Base-by-base conservation (phyloP, 1,284 basidiomycete species). In the Puccinia coronata region DNA sequence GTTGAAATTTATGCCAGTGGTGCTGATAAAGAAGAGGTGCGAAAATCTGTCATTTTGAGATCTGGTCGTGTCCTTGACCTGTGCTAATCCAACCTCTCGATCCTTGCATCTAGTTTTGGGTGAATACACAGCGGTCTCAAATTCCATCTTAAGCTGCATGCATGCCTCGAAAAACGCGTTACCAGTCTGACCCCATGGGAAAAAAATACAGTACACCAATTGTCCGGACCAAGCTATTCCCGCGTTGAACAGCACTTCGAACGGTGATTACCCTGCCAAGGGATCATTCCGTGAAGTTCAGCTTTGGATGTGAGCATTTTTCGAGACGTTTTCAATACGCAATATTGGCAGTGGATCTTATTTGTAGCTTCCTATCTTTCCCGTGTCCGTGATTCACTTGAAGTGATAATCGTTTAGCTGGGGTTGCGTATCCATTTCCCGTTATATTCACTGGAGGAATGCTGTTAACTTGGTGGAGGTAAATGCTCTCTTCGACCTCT, bases 261-360 rank as follows among this genome's bases (percentile, higher is more conserved):
- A 89, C 6, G 88, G 88, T 78, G 89, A 59, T 31, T 8, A 25
- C 67, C n/a, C 39, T 36, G 53, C 88, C 0, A 89, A 90, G 83
- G 92, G 91, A 0, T 91, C 93, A 1, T 93, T 93, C 88, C 89
- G 92, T 49, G 93, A 94, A 86, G 90, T 93, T 23, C 90, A 92
- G 72, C 85, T 94, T 71, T 87, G 92, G n/a, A 89, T 94, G 78
- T 80, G 67, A 23, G 78, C 63, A 16, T 51, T 72, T 51, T 41
- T 49, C 20, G 4, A 71, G 47, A 23, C 1, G 53, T 23, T 71
- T 71, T 47, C 23, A 36, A n/a, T 12, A 61, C 3, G 2, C 31
- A 8, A 18, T 23, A 2, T 41, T 14, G 11, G 11, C 31, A 23
- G 14, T 25, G 14, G 2, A 14, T 41, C 3, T 36, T 47, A 28